Evolutionary conservation across 1,284 basidiomycete genomes (phyloP).

Genomic region (Marasmius tenuissimus): DNA sequence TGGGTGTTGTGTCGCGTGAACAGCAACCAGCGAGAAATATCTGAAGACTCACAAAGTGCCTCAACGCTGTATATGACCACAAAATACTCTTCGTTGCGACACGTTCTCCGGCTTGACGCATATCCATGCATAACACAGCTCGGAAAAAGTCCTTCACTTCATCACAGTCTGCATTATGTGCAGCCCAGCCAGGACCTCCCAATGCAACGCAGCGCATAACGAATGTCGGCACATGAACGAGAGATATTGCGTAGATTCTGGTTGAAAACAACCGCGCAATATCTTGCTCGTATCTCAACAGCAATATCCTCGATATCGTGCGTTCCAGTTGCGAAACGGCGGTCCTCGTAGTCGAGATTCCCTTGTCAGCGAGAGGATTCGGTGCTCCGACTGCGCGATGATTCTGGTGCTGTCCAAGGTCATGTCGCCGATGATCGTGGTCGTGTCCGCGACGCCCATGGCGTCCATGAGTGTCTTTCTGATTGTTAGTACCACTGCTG

Average conservation of each 20-base stretch:
- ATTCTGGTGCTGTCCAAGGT: constrained; percentile 29
- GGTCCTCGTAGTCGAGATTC: constrained; percentile 50
- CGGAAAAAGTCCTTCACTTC: constrained; percentile 73
- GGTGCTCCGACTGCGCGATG: constrained; percentile 34
- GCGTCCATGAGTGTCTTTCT: not conserved
- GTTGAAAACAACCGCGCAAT: constrained; percentile 70
- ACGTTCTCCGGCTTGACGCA: constrained; percentile 69
- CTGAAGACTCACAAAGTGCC: constrained; percentile 59
- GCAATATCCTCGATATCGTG: constrained; percentile 59
- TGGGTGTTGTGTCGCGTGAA: not conserved
- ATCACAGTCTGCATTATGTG: constrained; percentile 61
- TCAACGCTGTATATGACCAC: constrained; percentile 72
- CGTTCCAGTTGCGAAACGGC: constrained; percentile 63
- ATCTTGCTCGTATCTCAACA: constrained; percentile 68
- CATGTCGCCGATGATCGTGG: constrained; percentile 31
- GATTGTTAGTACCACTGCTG: not conserved
- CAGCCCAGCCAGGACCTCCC: constrained; percentile 64
- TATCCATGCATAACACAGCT: constrained; percentile 65
- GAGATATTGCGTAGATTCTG: constrained; percentile 58
- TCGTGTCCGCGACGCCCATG: constrained; percentile 23
- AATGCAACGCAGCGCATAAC: constrained; percentile 61
- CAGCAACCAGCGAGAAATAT: constrained; percentile 1
- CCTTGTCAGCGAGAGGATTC: constrained; percentile 50
- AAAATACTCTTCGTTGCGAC: constrained; percentile 74
- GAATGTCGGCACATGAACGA: constrained; percentile 63